A percentile compares a stretch with the other conserved stretches of the same genome.
phyloP scores from a whole-genome alignment of 2,329 filamentous ascomycete species.

The Hawksworthiomyces lignivorus region DNA sequence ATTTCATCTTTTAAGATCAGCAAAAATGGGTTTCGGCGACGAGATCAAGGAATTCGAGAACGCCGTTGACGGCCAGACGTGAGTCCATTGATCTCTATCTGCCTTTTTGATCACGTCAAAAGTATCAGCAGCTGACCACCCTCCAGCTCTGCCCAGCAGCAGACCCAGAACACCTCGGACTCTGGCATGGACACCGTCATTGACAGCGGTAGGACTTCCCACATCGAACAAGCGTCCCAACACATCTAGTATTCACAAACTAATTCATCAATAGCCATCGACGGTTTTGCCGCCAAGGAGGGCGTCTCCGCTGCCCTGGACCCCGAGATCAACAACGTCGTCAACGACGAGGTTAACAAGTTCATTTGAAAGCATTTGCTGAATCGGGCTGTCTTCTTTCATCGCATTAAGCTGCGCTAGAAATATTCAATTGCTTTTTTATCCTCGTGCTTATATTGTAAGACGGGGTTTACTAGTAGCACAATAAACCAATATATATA shows the following conservation, averaged over 20 bases:
- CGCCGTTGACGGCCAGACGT: constrained; percentile 23
- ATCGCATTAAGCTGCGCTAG: no score
- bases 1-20: constrained; percentile 2
- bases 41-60: constrained; percentile 25
- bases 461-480: no score
- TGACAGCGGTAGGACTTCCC: constrained; percentile 25
- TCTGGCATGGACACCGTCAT: constrained; percentile 25
- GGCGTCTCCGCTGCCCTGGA: constrained; percentile 23
- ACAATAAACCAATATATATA: no score
- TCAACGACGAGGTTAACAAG: constrained; percentile 28
- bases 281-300: constrained; percentile 25
- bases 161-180: constrained; percentile 19
- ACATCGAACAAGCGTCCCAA: no score
- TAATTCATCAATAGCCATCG: constrained; percentile 22
- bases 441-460: no score
- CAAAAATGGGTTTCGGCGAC: constrained; percentile 18
- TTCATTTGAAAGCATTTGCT: constrained; percentile 14
- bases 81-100: background rate
- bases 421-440: no score
- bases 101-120: background rate
- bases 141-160: constrained; percentile 24
- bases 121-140: background rate
- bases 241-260: no score
- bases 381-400: no score
- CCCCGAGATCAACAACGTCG: constrained; percentile 27